Percentiles rank a stretch among this genome's conserved stretches.
Conservation (phyloP, 2,329 filamentous ascomycete genomes). For the Fusarium bulbicola region DNA sequence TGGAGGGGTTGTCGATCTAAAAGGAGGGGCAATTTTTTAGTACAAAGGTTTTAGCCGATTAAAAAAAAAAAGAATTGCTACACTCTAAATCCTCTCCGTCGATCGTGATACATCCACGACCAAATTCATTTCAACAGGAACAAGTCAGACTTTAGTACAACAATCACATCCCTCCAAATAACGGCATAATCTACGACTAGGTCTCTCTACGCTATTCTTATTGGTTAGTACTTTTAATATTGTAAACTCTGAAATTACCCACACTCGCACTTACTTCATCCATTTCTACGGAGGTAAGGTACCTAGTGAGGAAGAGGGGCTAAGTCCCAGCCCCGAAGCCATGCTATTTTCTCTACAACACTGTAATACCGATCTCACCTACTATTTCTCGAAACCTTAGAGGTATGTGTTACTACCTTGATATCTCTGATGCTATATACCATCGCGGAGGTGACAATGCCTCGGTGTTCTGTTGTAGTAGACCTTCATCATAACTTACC, state of each 20-base stretch:
- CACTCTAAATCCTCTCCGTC: neutral
- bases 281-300: too few relatives aligned
- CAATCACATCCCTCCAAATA: neutral
- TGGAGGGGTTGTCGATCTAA: conserved; percentile 18
- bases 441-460: neutral
- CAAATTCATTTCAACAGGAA: neutral
- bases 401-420: neutral
- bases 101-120: neutral
- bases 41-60: neutral
- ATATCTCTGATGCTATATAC: neutral
- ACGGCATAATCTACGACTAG: neutral
- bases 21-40: conserved; percentile 27
- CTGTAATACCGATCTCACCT: neutral
- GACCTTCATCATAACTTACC: neutral
- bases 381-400: neutral
- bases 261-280: neutral
- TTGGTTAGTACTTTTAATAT: neutral
- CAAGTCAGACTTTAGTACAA: neutral
- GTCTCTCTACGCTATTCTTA: neutral
- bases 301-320: neutral
- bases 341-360: neutral
- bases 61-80: neutral
- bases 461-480: neutral
- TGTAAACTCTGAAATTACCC: neutral
- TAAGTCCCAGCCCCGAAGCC: neutral